Evolutionary conservation across 2,329 filamentous ascomycete genomes (phyloP), one percentile per base, ranked within the genome.

Genomic region (Pseudonectria foliicola): DNA sequence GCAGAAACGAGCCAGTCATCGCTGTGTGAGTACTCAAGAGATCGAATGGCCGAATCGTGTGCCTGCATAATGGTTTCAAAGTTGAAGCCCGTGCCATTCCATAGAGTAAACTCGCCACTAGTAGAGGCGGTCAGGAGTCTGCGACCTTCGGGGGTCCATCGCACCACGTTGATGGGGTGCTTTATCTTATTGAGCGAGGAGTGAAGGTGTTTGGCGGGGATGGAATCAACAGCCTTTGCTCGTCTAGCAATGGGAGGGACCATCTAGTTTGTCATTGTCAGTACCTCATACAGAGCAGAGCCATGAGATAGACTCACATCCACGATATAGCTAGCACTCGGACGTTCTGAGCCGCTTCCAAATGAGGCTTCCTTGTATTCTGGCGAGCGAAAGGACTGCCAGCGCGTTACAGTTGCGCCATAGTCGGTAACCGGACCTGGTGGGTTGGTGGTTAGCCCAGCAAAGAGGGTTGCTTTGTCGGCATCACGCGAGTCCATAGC

Each of bases 11-110:
- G 71, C 90, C 92, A 98, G 63, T 98, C 92, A 56, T 95, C 86
- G 51, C 85, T 93, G 62, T 96, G 86, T 3, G 92, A 94, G 68
- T 95, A 98, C 45, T 80, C 78, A 29, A 89, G 71, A 8, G 84
- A 81, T 49, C 87, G 77, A 46, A 95, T 88, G 25, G 86, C 85
- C 36, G 81, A 80, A 62, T 95, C 90, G 61, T 96, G 90, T 26
- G 90, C 90, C 68, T 95, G 89, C 85, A 95, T 95, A 18, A 98
- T 95, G 4, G 92, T 96, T 66, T 98, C 92, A 52, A 98, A 98
- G 61, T 98, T 96, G 74, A 98, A 98, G 15, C 88, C 90, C 28
- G 90, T 96, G 44, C 92, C 92, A 59, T 98, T 98, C 92, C 92
- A 98, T 4, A 98, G 65, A 26, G 93, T 98, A 54, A 98, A 98